These are phyloP conservation scores for Colletotrichum gloeosporioides DNA, from an alignment of 2,329 filamentous ascomycete species.

Conservation along the genomic window DNA sequence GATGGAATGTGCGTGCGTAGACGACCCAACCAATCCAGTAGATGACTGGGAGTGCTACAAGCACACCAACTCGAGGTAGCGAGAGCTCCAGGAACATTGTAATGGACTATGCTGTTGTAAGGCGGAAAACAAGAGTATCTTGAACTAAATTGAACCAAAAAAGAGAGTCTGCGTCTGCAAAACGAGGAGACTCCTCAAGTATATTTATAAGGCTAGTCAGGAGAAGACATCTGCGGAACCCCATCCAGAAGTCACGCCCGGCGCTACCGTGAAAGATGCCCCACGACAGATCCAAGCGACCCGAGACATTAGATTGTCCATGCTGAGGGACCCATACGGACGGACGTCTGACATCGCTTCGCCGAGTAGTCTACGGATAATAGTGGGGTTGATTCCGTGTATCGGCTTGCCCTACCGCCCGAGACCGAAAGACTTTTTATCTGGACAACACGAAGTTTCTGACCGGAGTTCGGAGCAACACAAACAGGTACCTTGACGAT, in stretches of 20 bases:
- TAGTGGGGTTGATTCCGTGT: neutral
- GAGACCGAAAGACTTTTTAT: neutral
- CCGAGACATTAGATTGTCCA: neutral
- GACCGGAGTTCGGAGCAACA: neutral
- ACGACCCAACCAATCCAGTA: neutral
- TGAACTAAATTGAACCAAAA: neutral
- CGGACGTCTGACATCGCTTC: neutral
- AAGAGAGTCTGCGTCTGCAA: neutral
- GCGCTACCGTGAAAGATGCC: neutral
- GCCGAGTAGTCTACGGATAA: neutral
- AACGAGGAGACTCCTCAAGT: neutral
- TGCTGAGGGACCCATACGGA: neutral
- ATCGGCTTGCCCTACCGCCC: neutral
- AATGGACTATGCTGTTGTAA: neutral
- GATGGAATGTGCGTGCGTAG: neutral
- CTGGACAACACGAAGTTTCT: neutral
- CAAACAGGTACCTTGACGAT: neutral
- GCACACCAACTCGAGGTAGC: neutral
- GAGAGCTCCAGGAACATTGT: neutral
- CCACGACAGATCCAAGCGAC: neutral
- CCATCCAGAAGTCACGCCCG: neutral
- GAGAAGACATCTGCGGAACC: neutral
- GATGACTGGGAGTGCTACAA: neutral
- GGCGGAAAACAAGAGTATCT: neutral
- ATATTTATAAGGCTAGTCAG: neutral